Conservation (phyloP, 257 asterid species). For the Jacaranda copaia region DNA sequence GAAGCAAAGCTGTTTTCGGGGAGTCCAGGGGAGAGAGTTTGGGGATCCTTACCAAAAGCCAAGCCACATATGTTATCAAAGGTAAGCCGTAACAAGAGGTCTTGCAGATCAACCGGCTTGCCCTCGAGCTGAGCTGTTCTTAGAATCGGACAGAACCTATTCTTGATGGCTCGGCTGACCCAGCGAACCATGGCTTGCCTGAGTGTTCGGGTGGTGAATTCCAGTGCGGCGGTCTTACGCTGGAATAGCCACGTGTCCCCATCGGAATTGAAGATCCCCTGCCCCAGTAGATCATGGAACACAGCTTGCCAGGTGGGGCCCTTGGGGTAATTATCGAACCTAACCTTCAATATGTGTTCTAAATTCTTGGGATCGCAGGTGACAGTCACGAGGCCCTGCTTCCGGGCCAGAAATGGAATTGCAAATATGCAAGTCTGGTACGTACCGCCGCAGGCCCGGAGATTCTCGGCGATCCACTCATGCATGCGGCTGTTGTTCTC, state of each 20-base stretch:
- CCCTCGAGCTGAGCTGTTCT: slow-evolving; percentile 45
- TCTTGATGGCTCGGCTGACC: slow-evolving; percentile 62
- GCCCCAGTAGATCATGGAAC: slow-evolving; percentile 58
- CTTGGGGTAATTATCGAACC: slow-evolving; percentile 66
- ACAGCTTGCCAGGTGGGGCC: slow-evolving; percentile 74
- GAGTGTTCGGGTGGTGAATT: slow-evolving; percentile 66
- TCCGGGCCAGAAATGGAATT: slow-evolving; percentile 51
- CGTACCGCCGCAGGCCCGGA: slow-evolving; percentile 56
- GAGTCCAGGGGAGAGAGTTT: slow-evolving; percentile 50
- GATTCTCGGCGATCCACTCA: slow-evolving; percentile 64
- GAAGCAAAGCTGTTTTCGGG: slow-evolving; percentile 58
- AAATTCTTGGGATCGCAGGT: slow-evolving; percentile 64
- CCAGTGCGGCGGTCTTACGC: slow-evolving; percentile 68
- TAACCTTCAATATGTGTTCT: slow-evolving; percentile 58
- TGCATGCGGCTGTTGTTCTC: slow-evolving; percentile 52
- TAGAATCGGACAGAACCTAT: slow-evolving; percentile 50
- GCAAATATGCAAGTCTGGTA: slow-evolving; percentile 61
- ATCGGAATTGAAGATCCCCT: slow-evolving; percentile 60
- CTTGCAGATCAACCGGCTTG: slow-evolving; percentile 56
- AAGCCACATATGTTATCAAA: slow-evolving; percentile 63
- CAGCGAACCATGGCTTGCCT: slow-evolving; percentile 69
- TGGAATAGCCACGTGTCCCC: slow-evolving; percentile 74
- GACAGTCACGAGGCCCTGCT: slow-evolving; percentile 64
- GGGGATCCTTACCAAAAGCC: slow-evolving; percentile 64
- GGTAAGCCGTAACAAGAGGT: slow-evolving; percentile 54